Evolutionary conservation across 768 basidiomycete genomes (phyloP), one percentile per base, ranked within the genome.

Genomic region (Russula dissimulans): DNA sequence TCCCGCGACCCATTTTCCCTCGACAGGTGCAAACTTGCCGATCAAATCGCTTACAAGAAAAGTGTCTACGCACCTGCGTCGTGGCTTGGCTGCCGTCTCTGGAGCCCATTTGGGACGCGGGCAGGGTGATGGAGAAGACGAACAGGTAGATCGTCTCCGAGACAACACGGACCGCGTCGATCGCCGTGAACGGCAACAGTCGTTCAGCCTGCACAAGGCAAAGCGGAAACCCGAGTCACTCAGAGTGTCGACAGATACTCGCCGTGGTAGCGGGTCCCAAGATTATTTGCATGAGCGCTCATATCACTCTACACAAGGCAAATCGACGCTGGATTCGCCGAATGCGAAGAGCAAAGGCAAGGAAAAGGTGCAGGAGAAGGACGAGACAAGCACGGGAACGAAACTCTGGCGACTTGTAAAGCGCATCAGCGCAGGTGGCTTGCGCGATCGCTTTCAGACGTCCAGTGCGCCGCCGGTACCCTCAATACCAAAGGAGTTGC

Each of bases 381-480:
- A 66, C 0, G 73, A 74, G 1, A 56, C 66, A 0, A 69, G 72
- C 4, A 61, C 66, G 3, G 65, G 65, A 4, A 75, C 74, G 51
- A 82, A 76, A 65, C 69, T 87, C 2, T 87, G 85, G 85, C 84
- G 78, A 70, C 68, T 89, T 53, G 77, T 89, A 77, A 87, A 86
- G 69, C 77, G 84, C 43, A 81, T 89, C 61, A 87, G 85, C 61
- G 78, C 81, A 0, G 82, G 84, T 8, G 82, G 77, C 9, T 70
- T 87, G 45, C 78, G 83, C 57, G 86, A 87, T 17, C 81, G 77
- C 65, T 82, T 78, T 62, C 50, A 63, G n/a, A 46, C 58, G 4
- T 55, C 59, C 12, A 49, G 65, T 31, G 64, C 67, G 11, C 75
- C 78, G 11, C 84, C 85, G 17, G 81, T 86, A 0, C 85, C 85